These are phyloP conservation scores for Diddensiella transvaalensis DNA, from an alignment of 805 yeast genomes.

Conservation along the genomic window DNA sequence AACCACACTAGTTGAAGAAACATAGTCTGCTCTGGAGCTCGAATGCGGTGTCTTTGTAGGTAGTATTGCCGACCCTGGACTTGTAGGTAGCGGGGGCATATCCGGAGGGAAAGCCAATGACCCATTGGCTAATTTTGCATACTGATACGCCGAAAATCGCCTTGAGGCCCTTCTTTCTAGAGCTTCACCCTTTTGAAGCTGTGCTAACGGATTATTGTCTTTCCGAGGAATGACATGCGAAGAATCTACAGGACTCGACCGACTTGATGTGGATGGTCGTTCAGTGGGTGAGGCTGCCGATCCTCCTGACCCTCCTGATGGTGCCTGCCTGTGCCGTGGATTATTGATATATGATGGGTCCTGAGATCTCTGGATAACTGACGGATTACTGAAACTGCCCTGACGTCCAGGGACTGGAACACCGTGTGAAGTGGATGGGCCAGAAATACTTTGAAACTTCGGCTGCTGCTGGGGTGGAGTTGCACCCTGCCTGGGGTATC, in stretches of 20 bases:
- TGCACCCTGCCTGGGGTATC: background rate
- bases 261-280: background rate
- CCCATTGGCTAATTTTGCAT: constrained; percentile 62
- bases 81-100: constrained; percentile 26
- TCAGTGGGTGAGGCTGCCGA: background rate
- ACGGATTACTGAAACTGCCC: background rate
- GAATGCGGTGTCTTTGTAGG: constrained; percentile 25
- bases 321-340: background rate
- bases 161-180: constrained; percentile 90
- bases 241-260: background rate
- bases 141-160: constrained; percentile 89
- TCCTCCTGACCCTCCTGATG: background rate
- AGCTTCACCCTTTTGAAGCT: constrained; percentile 73
- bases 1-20: constrained; percentile 20
- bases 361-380: constrained; percentile 2
- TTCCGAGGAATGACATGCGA: constrained; percentile 8
- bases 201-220: constrained; percentile 62
- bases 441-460: background rate
- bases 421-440: no score
- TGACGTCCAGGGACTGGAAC: constrained; percentile 6
- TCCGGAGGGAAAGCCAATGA: constrained; percentile 30
- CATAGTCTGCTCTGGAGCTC: constrained; percentile 21
- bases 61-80: constrained; percentile 19
- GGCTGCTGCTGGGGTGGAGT: constrained; percentile 6
- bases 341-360: constrained; percentile 2